Base-by-base conservation (phyloP, 2,329 filamentous ascomycete species). In the Clonostachys rosea region DNA sequence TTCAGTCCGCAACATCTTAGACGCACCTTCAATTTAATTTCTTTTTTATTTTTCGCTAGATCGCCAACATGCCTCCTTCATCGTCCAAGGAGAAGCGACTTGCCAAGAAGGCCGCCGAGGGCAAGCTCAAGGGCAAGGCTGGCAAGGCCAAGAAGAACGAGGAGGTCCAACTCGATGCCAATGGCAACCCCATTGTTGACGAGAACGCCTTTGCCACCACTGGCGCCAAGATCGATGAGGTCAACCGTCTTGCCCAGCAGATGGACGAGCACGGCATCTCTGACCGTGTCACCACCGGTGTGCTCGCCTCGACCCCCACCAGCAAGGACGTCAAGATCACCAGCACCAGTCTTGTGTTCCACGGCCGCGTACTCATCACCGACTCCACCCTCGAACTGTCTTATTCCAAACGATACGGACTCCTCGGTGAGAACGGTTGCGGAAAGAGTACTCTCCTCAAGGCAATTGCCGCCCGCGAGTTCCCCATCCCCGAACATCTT, bases 391-490 rank as follows among this genome's bases (percentile, higher is more conserved):
- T 99, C 68, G 95, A 99, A 72, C 80, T 99, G 62, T 92, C 88
- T 67, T 94, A 90, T 67, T 91, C 88, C 56, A 88, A 91, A 61
- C 84, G 94, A 62, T 99, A 99, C 67, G 94, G 94, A 68, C 78
- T 99, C 49, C 76, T 99, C 54, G 94, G 94, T 63, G 94, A 99
- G 81, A 99, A 99, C 86, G 94, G 94, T 56, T 99, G 94, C 71
- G 94, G 94, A 69, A 99, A 99, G 81, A 95, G 89, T 55, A 99
- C 94, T n/a, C 73, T 99, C 34, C 82, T 99, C 65, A 97, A 96
- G 77, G 83, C 94, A 56, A 96, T 99, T 66, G 86, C 87, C 59
- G 86, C 84, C 63, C 88, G 94, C 73, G 95, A 99, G 71, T 99
- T 84, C 68, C 95, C 94, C 53, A 89, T 99, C 64, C 95, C 94